Evolutionary conservation across 169 alveolate species (phyloP).

Genomic region (Plasmodium gonderi): DNA sequence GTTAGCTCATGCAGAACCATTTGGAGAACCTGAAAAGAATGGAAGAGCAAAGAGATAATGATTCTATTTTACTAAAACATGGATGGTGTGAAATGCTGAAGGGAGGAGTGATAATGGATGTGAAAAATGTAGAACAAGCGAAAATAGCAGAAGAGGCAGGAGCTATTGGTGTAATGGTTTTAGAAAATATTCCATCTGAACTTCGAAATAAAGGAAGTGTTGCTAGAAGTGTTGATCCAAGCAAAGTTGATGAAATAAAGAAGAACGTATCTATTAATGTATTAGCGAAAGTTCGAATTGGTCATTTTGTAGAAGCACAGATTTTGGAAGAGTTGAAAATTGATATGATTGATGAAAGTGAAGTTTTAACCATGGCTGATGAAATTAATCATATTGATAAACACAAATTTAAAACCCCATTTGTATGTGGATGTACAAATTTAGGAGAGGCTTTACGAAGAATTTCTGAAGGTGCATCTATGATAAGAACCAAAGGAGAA

Average conservation of each 20-base stretch:
- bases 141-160: slow-evolving; percentile 86
- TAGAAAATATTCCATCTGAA: slow-evolving; percentile 87
- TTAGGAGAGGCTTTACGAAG: slow-evolving; percentile 88
- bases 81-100: slow-evolving; percentile 82
- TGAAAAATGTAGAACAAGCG: slow-evolving; percentile 84
- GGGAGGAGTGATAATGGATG: slow-evolving; percentile 89
- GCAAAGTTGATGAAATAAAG: slow-evolving; percentile 82
- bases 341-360: slow-evolving; percentile 87
- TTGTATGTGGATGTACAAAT: slow-evolving; percentile 87
- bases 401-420: slow-evolving; percentile 83
- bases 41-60: slow-evolving; percentile 41
- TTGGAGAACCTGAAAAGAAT: background rate
- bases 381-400: slow-evolving; percentile 82
- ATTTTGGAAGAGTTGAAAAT: slow-evolving; percentile 79
- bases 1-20: no score
- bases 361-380: slow-evolving; percentile 87
- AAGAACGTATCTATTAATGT: slow-evolving; percentile 82
- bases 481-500: slow-evolving; percentile 87
- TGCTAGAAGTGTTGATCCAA: slow-evolving; percentile 87
- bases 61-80: slow-evolving; percentile 70
- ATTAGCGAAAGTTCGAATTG: slow-evolving; percentile 87
- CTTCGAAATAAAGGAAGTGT: slow-evolving; percentile 81
- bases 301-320: slow-evolving; percentile 87
- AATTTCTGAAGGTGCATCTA: slow-evolving; percentile 86
- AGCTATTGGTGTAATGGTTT: slow-evolving; percentile 88